Conservation (phyloP, 495 filamentous ascomycete genomes). For the Aspergillus cristatus region DNA sequence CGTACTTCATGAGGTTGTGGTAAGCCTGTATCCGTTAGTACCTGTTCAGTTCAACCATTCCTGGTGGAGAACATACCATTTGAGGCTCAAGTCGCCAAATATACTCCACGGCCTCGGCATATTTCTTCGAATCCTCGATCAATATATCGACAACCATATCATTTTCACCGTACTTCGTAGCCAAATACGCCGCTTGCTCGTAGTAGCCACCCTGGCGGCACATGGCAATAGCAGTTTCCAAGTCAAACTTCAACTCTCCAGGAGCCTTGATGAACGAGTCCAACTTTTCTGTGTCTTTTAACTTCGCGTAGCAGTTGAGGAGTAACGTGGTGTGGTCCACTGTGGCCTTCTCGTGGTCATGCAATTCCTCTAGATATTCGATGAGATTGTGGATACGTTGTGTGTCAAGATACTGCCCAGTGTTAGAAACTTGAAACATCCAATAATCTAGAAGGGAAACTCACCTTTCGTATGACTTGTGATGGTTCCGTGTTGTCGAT, state of each 20-base stretch:
- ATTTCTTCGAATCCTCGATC: slow-evolving; percentile 88
- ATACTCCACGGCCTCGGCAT: slow-evolving; percentile 79
- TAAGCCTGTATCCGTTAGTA: slow-evolving; percentile 49
- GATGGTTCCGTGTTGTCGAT: slow-evolving; percentile 93
- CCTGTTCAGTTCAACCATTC: background rate
- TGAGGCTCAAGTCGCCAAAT: slow-evolving; percentile 84
- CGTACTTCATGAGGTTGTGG: slow-evolving; percentile 88
- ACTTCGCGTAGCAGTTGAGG: slow-evolving; percentile 93
- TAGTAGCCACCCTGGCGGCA: slow-evolving; percentile 97
- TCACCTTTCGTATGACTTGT: slow-evolving; percentile 82
- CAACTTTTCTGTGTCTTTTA: slow-evolving; percentile 91
- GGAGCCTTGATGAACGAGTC: slow-evolving; percentile 95
- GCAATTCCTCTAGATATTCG: slow-evolving; percentile 92
- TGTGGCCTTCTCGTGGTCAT: slow-evolving; percentile 87
- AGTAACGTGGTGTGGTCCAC: slow-evolving; percentile 94
- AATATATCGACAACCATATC: slow-evolving; percentile 91
- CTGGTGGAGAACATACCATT: slow-evolving; percentile 39
- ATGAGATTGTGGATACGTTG: slow-evolving; percentile 96
- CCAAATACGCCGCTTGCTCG: slow-evolving; percentile 91
- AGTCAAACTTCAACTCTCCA: slow-evolving; percentile 89
- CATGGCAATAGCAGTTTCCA: slow-evolving; percentile 96
- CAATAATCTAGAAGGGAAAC: background rate
- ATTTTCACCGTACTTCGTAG: slow-evolving; percentile 87
- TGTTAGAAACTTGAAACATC: slow-evolving; percentile 13
- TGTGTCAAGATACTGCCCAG: slow-evolving; percentile 71